Base-by-base conservation (phyloP, 305 asterid genomes). In the Euphrasia arctica region DNA sequence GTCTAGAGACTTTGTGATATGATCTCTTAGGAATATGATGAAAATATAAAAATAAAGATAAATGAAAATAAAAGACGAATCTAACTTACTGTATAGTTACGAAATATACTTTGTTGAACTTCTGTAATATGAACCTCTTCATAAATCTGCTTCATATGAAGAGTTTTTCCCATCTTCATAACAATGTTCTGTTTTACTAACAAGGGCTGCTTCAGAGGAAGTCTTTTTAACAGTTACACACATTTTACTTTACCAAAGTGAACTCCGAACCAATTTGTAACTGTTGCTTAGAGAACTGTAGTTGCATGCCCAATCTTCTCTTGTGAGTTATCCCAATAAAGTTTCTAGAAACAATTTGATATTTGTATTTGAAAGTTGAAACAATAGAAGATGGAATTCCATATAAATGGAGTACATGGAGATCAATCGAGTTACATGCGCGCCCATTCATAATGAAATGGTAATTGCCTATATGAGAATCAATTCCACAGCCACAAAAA, bases 11-110 rank as follows among this genome's bases (percentile, higher is more conserved):
- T 62, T 42, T 55, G 54, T 64, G 50, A 18, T 18, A 67, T 64
- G 50, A 48, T 42, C 34, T 70, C 54, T 58, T 63, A 15, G 65
- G 74, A 54, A 63, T 57, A 36, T 14, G 70, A 28, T 62, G 29
- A 52, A 48, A 57, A 62, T 58, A 43, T 29, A 59, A 58, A 48
- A 48, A 51, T 6, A 5, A 51, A 49, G 0, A 15, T 1, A 4
- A n/a, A 18, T 18, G 22, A 48, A n/a, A 18, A 47, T 5, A 47
- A 13, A 47, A 47, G 6, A 5, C 52, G n/a, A n/a, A 45, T 47
- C 65, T 39, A 39, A 39, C 43, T 39, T 39, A 39, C 9, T 7
- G 43, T 7, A 36, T 9, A 36, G 7, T 36, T 36, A 36, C 42
- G 9, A 36, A 36, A 36, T 36, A 2, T 36, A 36, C 9, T 36